Percentiles rank a stretch among this genome's conserved stretches.
These are phyloP conservation scores for Mimosa pudica DNA, from an alignment of 306 rosid species.

Conservation along the genomic window DNA sequence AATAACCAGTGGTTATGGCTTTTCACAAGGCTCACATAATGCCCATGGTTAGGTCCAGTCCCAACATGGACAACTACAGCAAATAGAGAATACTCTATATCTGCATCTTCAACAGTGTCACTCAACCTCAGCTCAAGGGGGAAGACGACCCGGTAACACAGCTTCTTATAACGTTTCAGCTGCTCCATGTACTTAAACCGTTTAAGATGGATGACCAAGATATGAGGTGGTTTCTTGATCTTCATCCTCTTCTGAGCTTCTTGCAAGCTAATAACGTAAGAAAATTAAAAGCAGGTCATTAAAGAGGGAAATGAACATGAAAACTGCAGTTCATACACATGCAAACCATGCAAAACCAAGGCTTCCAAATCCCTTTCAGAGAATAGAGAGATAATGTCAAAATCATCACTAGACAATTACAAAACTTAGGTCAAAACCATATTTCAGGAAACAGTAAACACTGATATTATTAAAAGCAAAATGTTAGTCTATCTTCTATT, in stretches of 20 bases:
- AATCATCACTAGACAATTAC: constrained; percentile 9
- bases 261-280: constrained; percentile 76
- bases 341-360: background rate
- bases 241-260: constrained; percentile 99
- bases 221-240: constrained; percentile 94
- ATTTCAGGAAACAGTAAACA: constrained; percentile 1
- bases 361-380: constrained; percentile 11
- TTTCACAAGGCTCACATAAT: constrained; percentile 97
- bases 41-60: constrained; percentile 98
- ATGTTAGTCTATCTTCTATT: background rate
- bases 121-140: constrained; percentile 97
- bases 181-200: constrained; percentile 98
- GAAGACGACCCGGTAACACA: constrained; percentile 91
- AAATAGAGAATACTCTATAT: constrained; percentile 86
- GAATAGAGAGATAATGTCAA: constrained; percentile 9
- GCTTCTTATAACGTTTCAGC: constrained; percentile 93
- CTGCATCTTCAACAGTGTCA: constrained; percentile 88
- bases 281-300: constrained; percentile 29
- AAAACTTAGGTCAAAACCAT: background rate
- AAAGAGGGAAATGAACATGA: constrained; percentile 5
- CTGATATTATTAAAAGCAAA: constrained; percentile 6
- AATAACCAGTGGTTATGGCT: constrained; percentile 99
- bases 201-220: constrained; percentile 95
- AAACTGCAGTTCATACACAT: constrained; percentile 19
- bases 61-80: constrained; percentile 99